Percentiles rank a stretch among this genome's conserved stretches.
phyloP scores from a whole-genome alignment of 2,329 filamentous ascomycete genomes.

The Aspergillus udagawae region DNA sequence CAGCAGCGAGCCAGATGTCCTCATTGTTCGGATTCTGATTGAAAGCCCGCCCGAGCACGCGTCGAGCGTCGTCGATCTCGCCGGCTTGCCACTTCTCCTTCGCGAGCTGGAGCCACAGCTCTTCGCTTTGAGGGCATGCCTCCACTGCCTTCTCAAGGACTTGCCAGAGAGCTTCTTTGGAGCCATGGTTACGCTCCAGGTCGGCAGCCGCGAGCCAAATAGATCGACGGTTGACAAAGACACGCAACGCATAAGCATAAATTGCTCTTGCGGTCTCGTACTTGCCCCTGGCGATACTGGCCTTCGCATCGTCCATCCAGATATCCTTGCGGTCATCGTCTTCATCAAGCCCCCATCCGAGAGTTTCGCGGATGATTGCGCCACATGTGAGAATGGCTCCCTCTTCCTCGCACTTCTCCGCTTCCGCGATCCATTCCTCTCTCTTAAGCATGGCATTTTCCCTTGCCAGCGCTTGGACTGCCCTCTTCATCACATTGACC shows the following conservation, averaged over 20 bases:
- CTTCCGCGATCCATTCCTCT: conserved; percentile 94
- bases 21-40: conserved; percentile 95
- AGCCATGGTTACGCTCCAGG: conserved; percentile 84
- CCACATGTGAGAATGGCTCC: conserved; percentile 81
- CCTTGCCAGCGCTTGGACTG: conserved; percentile 79
- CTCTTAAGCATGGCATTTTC: conserved; percentile 95
- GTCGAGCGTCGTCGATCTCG: conserved; percentile 79
- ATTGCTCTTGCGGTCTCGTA: conserved; percentile 93
- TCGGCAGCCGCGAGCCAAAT: conserved; percentile 90
- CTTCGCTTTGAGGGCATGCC: conserved; percentile 84
- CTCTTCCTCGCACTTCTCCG: conserved; percentile 91
- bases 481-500: conserved; percentile 92
- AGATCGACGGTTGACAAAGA: conserved; percentile 83
- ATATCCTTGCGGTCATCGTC: conserved; percentile 94
- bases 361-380: conserved; percentile 85
- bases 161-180: conserved; percentile 74
- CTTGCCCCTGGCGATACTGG: conserved; percentile 72
- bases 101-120: conserved; percentile 92
- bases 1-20: conserved; percentile 94
- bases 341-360: conserved; percentile 90
- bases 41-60: conserved; percentile 84
- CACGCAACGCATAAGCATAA: conserved; percentile 81
- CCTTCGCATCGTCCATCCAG: conserved; percentile 90
- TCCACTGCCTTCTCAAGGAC: conserved; percentile 91
- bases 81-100: conserved; percentile 91